These are phyloP conservation scores for Cyberlindnera meyerae DNA, from an alignment of 805 yeast genomes.

Conservation along the genomic window DNA sequence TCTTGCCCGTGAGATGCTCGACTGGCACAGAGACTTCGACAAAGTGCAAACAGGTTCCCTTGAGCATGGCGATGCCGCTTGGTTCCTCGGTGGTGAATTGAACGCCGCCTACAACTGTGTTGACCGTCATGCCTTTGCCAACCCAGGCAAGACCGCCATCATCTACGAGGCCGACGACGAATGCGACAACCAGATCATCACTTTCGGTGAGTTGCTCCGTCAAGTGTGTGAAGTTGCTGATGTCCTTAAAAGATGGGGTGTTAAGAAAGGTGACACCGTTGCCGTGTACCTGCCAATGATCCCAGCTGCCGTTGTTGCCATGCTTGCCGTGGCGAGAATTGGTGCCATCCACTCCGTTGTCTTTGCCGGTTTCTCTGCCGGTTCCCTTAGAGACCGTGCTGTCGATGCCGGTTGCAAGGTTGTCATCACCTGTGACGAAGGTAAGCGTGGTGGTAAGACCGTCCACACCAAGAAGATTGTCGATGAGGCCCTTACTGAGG, in stretches of 20 bases:
- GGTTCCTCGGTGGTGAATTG: constrained; percentile 77
- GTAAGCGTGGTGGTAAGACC: constrained; percentile 77
- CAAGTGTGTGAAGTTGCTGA: constrained; percentile 71
- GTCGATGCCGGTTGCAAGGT: constrained; percentile 72
- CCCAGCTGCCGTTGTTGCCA: constrained; percentile 69
- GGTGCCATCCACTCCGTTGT: constrained; percentile 86
- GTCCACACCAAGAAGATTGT: constrained; percentile 77
- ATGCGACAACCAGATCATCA: constrained; percentile 48
- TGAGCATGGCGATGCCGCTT: constrained; percentile 51
- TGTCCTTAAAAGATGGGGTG: constrained; percentile 60
- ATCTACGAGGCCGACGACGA: constrained; percentile 76
- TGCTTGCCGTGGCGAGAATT: constrained; percentile 72
- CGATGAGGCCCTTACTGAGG: constrained; percentile 53
- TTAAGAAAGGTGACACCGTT: constrained; percentile 77
- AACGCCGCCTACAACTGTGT: constrained; percentile 80
- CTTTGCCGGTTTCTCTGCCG: constrained; percentile 86
- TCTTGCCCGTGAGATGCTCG: constrained; percentile 64
- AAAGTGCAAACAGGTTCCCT: constrained; percentile 55
- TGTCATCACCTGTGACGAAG: constrained; percentile 77
- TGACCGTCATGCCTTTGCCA: constrained; percentile 70
- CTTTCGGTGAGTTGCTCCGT: constrained; percentile 67
- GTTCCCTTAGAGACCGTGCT: constrained; percentile 86
- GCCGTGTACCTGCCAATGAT: constrained; percentile 87
- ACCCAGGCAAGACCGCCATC: constrained; percentile 70
- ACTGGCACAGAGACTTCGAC: constrained; percentile 79